Evolutionary conservation across 768 basidiomycete species (phyloP).

Genomic region (Lyophyllum decastes): DNA sequence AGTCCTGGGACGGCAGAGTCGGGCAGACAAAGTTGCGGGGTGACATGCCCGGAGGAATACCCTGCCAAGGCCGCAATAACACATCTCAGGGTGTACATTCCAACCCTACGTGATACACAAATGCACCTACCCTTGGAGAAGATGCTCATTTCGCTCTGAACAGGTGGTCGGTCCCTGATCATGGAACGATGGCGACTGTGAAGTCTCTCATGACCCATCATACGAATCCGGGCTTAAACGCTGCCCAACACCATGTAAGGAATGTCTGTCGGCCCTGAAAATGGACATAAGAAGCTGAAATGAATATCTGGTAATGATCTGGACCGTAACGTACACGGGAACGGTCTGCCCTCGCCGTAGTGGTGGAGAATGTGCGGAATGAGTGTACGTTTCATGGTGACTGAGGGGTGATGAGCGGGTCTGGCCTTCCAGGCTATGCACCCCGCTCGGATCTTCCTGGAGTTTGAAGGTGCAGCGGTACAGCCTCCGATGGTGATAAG

Average conservation of each 20-base stretch:
- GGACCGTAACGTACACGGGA: neutral
- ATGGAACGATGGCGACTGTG: too few species aligned
- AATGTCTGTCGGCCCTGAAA: neutral
- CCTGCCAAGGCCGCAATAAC: neutral
- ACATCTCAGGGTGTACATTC: too few species aligned
- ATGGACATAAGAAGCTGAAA: neutral
- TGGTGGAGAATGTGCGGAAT: neutral
- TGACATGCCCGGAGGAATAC: neutral
- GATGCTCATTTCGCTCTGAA: too few species aligned
- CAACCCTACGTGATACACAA: too few species aligned
- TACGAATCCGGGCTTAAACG: too few species aligned
- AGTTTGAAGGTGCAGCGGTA: neutral
- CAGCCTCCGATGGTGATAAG: too few species aligned
- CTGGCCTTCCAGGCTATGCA: neutral
- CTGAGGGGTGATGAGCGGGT: neutral
- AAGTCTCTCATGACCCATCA: too few species aligned
- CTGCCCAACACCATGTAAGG: too few species aligned
- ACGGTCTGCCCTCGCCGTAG: neutral
- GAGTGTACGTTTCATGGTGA: neutral
- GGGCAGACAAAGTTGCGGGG: neutral
- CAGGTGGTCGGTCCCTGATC: too few species aligned
- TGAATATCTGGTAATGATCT: neutral
- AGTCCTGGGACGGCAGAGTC: too few species aligned
- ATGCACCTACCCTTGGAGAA: too few species aligned
- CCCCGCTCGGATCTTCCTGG: neutral